Conservation (phyloP, 2,329 filamentous ascomycete genomes). For the Leptographium procerum region DNA sequence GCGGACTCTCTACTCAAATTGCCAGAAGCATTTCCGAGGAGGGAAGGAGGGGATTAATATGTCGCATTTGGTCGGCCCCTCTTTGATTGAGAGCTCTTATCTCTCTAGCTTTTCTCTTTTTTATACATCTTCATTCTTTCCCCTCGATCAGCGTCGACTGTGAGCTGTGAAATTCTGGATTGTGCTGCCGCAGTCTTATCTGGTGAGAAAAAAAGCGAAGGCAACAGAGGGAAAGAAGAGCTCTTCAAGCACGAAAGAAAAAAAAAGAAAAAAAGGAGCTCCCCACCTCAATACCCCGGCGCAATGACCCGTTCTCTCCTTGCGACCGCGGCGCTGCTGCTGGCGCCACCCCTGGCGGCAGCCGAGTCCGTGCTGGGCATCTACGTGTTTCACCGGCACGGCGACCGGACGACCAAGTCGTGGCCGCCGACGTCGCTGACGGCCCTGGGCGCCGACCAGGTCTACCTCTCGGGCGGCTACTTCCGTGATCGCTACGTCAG, state of each 20-base stretch:
- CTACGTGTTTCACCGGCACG: slow-evolving; percentile 84
- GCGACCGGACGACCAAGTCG: slow-evolving; percentile 73
- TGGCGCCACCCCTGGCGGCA: background rate
- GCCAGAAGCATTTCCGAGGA: background rate
- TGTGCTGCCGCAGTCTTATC: too few relatives aligned
- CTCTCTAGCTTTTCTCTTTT: background rate
- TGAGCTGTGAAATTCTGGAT: too few relatives aligned
- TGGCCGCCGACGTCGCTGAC: slow-evolving; percentile 63
- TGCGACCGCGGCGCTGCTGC: background rate
- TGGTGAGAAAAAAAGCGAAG: too few relatives aligned
- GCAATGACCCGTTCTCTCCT: background rate
- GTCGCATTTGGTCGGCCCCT: background rate
- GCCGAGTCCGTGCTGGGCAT: slow-evolving; percentile 64
- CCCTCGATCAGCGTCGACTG: too few relatives aligned
- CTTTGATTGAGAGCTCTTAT: background rate
- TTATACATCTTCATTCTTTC: too few relatives aligned
- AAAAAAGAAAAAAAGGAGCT: too few relatives aligned
- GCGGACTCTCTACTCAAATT: background rate
- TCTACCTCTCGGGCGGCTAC: slow-evolving; percentile 60
- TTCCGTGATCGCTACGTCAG: slow-evolving; percentile 68
- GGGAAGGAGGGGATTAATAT: background rate
- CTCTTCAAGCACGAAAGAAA: too few relatives aligned
- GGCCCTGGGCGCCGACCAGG: slow-evolving; percentile 65
- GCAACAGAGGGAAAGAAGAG: too few relatives aligned
- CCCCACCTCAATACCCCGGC: too few relatives aligned